Evolutionary conservation across 768 basidiomycete genomes (phyloP), one percentile per base, ranked within the genome.

Genomic region (Lentinula sp.): DNA sequence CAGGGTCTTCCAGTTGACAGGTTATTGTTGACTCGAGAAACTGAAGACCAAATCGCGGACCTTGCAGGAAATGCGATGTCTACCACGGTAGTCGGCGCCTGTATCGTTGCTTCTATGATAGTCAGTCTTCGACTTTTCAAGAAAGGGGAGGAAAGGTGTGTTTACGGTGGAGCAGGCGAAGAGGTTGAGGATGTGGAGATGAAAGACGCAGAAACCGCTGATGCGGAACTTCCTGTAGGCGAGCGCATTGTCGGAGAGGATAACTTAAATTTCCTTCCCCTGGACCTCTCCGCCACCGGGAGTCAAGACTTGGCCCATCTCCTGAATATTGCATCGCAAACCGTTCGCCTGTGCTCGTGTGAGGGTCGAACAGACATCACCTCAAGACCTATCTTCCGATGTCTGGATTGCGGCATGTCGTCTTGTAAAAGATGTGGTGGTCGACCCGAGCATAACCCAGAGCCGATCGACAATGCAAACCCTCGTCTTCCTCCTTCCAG

Each of bases 21-120:
- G 70, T 80, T 98, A 1, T 80, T 97, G 18, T 80, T 98, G 58
- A 97, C 95, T 1, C 87, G 93, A 56, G 95, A 98, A 74, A 92
- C 84, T 16, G 91, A 95, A 71, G 95, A 97, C 71, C 89, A 98
- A 62, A 79, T 98, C 6, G 93, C 94, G 3, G 94, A 97, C 72
- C 80, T 98, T 15, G 95, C 95, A 18, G 95, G 95, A 2, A 98
- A 98, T 68, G 95, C 95, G 62, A 98, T 98, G 95, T 95, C 94
- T 1, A 93, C 95, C 4, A 97, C 95, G 1, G 95, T 97, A 28
- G 95, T 98, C 34, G 95, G 95, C 1, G 83, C 92, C 3, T 88
- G 92, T 64, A 91, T 97, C 64, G 75, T 96, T 59, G 87, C 89
- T 16, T 93, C 93, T 0, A 76, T 98, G 49, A 81, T 89, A 9